Evolutionary conservation across 768 basidiomycete genomes (phyloP), one percentile per base, ranked within the genome.

Genomic region (Ephemerocybe angulata): DNA sequence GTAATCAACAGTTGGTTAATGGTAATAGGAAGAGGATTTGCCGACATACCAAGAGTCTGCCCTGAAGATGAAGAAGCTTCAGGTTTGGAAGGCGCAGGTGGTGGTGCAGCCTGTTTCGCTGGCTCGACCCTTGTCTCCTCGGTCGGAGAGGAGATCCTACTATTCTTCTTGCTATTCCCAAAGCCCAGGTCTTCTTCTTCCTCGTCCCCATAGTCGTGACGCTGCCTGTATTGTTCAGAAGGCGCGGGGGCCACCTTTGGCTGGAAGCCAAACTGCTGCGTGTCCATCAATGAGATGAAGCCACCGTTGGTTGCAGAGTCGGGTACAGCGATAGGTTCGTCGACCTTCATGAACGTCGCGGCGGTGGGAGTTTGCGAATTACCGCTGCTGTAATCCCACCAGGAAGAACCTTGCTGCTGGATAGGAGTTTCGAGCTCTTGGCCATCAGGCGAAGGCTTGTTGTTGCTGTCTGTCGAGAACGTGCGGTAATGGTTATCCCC

Each of bases 171-270:
- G 13, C 71, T 75, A 64, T 98, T 99, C 2, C 94, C 93, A 58
- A 98, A 79, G 1, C 97, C 97, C 49, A 99, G 79, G 64, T 97
- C 93, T 41, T 96, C 93, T 0, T 86, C 86, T 12, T 88, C 87
- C 1, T 88, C 88, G 7, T 84, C 83, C 7, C 75, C 68, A 50
- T 56, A 52, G 27, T 55, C 49, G 42, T 48, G 54, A 28, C 46
- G 57, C 25, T 60, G 57, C 27, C 60, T 50, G 6, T 60, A 49
- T 29, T 47, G 62, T 58, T 54, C 43, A 54, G 42, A 30, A 6
- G 57, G 60, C 12, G 61, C 52, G 19, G 65, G 55, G 17, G 67
- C 56, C 17, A 58, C 54, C 12, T 43, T 35, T 17, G 72, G 65
- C 0, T 65, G 66, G 33, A 77, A 67, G 3, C 79, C 70, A 30